Conservation (phyloP, 768 basidiomycete species). For the Tricholoma bakamatsutake region DNA sequence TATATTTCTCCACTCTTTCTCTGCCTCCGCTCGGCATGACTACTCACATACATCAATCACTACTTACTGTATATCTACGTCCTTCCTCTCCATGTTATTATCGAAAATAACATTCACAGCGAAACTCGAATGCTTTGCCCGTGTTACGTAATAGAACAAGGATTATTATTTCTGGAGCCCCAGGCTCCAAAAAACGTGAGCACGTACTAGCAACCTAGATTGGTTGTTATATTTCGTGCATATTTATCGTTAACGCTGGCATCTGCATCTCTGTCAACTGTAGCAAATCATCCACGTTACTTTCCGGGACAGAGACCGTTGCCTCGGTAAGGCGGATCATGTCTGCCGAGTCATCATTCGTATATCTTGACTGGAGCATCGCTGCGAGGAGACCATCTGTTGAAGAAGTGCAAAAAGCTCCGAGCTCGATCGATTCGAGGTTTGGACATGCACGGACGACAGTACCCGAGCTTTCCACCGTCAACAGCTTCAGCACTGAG, state of each 20-base stretch:
- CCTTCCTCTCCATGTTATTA: not conserved
- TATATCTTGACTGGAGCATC: not conserved
- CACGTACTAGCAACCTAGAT: not conserved
- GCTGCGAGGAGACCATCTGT: not conserved
- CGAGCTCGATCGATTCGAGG: not conserved
- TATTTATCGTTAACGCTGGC: not conserved
- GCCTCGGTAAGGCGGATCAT: not conserved
- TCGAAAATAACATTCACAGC: not conserved
- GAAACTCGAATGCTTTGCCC: not conserved
- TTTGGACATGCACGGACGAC: not conserved
- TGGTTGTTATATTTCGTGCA: not conserved
- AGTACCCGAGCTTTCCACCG: too few species aligned
- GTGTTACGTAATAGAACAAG: too few species aligned
- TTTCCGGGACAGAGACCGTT: not conserved
- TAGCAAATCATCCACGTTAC: not conserved
- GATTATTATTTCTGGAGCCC: too few species aligned
- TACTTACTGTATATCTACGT: conserved; percentile 10
- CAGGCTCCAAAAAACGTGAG: too few species aligned
- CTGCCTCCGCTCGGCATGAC: not conserved
- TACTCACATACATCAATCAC: not conserved
- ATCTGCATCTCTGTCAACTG: not conserved
- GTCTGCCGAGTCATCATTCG: not conserved
- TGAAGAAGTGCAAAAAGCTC: not conserved
- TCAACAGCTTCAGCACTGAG: too few species aligned
- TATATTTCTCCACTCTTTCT: not conserved